A percentile compares a stretch with the other conserved stretches of the same genome.
These are phyloP conservation scores for Chondrus crispus DNA, from an alignment of 23 red algal species.

Conservation along the genomic window DNA sequence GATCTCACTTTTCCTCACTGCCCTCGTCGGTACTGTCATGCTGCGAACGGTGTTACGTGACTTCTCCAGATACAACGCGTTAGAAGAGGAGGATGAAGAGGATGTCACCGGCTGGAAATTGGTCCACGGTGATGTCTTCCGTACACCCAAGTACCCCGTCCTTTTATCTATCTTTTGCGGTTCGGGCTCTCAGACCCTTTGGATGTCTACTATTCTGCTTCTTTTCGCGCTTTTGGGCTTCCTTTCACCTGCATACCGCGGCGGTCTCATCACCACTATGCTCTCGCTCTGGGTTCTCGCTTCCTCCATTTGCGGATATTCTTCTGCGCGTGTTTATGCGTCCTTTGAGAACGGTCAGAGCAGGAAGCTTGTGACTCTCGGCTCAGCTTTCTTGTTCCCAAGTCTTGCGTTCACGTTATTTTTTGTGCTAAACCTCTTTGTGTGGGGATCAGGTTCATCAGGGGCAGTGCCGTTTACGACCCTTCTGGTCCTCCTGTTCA, in stretches of 20 bases:
- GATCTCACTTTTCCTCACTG: conserved; percentile 91
- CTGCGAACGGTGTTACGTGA: conserved; percentile 92
- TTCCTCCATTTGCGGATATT: conserved; percentile 71
- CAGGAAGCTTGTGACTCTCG: conserved; percentile 81
- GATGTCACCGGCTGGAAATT: conserved; percentile 96
- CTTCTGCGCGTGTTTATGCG: conserved; percentile 81
- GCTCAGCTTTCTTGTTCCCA: conserved; percentile 84
- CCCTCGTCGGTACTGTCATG: conserved; percentile 82
- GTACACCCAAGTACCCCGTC: conserved; percentile 63
- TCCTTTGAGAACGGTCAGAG: conserved; percentile 53
- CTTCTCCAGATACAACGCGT: conserved; percentile 93
- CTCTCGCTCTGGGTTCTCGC: conserved; percentile 80
- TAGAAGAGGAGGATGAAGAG: conserved; percentile 87
- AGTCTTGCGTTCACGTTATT: conserved; percentile 79
- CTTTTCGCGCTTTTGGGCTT: conserved; percentile 90
- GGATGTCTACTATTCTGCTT: conserved; percentile 73
- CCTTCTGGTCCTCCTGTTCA: conserved; percentile 74
- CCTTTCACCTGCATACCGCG: conserved; percentile 95
- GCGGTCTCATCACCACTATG: conserved; percentile 90
- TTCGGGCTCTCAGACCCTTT: conserved; percentile 81
- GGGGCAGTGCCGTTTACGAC: conserved; percentile 88
- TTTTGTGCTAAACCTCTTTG: conserved; percentile 85
- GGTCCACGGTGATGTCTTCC: conserved; percentile 98
- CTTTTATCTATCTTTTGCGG: conserved; percentile 81
- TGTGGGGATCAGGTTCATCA: conserved; percentile 77